Percentiles rank a stretch among this genome's conserved stretches.
These are phyloP conservation scores for Exophiala lecanii-corni DNA, from an alignment of 2,329 filamentous ascomycete genomes.

Conservation along the genomic window DNA sequence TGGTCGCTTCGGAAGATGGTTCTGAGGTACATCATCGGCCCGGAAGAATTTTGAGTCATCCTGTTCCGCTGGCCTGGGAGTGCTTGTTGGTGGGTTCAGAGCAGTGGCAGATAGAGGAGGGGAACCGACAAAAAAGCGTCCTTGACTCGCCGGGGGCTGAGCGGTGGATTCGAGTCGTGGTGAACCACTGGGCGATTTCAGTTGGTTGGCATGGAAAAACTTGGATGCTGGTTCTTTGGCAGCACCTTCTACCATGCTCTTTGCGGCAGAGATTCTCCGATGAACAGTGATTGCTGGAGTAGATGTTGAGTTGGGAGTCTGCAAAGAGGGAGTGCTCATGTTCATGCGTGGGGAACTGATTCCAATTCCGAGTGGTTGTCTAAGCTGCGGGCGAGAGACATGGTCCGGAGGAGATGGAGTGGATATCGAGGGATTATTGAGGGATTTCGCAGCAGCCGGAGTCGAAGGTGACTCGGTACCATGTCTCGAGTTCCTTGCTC, in stretches of 20 bases:
- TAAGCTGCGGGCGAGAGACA: slow-evolving; percentile 16
- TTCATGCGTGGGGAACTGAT: slow-evolving; percentile 11
- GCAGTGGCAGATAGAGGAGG: slow-evolving; percentile 5
- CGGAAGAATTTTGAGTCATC: slow-evolving; percentile 58
- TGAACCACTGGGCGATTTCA: slow-evolving; percentile 45
- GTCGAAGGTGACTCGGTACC: slow-evolving; percentile 62
- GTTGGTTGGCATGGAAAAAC: slow-evolving; percentile 91
- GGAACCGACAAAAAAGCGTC: slow-evolving; percentile 29
- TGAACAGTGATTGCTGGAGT: slow-evolving; percentile 14
- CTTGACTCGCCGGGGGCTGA: slow-evolving; percentile 22
- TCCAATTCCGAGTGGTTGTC: slow-evolving; percentile 12
- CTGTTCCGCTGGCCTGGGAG: slow-evolving; percentile 37
- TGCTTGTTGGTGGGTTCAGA: neutral
- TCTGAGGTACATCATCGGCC: slow-evolving; percentile 60
- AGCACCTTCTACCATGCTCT: slow-evolving; percentile 34
- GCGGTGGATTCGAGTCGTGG: slow-evolving; percentile 33
- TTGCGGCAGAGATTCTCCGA: slow-evolving; percentile 32
- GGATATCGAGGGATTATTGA: slow-evolving; percentile 7
- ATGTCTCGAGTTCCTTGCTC: slow-evolving; percentile 64
- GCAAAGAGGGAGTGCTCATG: slow-evolving; percentile 13
- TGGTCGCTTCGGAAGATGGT: slow-evolving; percentile 22
- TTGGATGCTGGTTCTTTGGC: slow-evolving; percentile 46
- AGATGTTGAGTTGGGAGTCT: slow-evolving; percentile 7
- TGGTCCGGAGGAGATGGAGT: slow-evolving; percentile 21
- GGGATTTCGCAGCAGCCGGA: slow-evolving; percentile 7